Conservation (phyloP, 495 filamentous ascomycete genomes). For the Talaromyces nanjingensis region DNA sequence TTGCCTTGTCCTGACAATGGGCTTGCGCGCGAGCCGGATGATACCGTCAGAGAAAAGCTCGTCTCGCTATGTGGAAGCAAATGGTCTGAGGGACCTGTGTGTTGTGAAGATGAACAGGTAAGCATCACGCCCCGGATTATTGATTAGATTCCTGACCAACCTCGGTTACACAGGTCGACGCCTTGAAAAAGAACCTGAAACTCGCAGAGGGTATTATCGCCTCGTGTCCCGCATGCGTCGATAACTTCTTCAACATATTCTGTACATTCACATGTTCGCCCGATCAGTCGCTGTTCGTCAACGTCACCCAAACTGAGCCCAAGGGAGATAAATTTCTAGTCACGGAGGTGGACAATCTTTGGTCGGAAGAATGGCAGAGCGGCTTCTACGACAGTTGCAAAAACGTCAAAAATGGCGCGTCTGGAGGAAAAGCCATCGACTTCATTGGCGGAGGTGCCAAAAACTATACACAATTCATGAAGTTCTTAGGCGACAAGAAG, state of each 20-base stretch:
- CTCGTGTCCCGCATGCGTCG: conserved; percentile 89
- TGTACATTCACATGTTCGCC: conserved; percentile 97
- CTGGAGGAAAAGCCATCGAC: conserved; percentile 85
- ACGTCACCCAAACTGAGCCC: conserved; percentile 67
- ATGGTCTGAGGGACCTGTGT: conserved; percentile 77
- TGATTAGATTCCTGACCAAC: conserved; percentile 16
- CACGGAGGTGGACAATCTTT: conserved; percentile 84
- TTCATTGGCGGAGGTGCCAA: conserved; percentile 94
- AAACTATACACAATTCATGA: conserved; percentile 75
- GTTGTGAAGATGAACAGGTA: conserved; percentile 79
- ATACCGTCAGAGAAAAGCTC: conserved; percentile 62
- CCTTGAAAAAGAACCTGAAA: conserved; percentile 71
- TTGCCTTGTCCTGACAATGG: conserved; percentile 94
- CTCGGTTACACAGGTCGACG: conserved; percentile 51
- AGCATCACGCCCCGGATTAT: conserved; percentile 11
- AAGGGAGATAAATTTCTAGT: conserved; percentile 64
- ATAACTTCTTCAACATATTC: conserved; percentile 96
- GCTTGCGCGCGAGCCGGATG: conserved; percentile 64
- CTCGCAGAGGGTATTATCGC: conserved; percentile 84
- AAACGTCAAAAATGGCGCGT: conserved; percentile 93
- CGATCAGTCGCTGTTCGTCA: conserved; percentile 90
- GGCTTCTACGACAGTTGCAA: conserved; percentile 97
- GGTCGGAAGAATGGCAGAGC: conserved; percentile 75
- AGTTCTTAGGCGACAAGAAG: conserved; percentile 89
- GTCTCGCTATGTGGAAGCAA: conserved; percentile 79